phyloP scores from a whole-genome alignment of 768 basidiomycete genomes.

The Hemileccinum impolitum region DNA sequence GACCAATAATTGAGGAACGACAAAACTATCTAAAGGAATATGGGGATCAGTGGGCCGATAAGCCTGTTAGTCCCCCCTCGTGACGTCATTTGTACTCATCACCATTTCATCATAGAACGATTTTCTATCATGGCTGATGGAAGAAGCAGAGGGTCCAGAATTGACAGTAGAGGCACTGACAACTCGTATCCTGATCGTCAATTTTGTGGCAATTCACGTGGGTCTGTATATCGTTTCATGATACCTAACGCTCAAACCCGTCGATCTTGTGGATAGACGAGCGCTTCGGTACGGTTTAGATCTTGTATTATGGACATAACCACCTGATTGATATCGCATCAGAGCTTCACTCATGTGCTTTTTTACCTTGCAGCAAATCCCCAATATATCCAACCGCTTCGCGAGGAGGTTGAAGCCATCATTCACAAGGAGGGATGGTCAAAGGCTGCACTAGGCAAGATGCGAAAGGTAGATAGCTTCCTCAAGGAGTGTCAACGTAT shows the following conservation, averaged over 20 bases:
- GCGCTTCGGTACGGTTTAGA: conserved; percentile 9
- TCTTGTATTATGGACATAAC: too few species aligned
- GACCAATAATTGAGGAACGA: conserved; percentile 30
- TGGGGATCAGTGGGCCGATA: conserved; percentile 26
- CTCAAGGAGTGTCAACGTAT: conserved; percentile 35
- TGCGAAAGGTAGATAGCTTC: conserved; percentile 40
- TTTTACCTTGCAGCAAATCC: conserved; percentile 36
- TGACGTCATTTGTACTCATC: neutral
- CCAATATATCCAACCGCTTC: conserved; percentile 31
- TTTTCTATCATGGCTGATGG: conserved; percentile 31
- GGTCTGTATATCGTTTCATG: neutral
- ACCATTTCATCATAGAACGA: conserved; percentile 22
- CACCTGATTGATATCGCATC: neutral
- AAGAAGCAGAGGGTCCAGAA: conserved; percentile 19
- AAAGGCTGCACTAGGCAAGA: conserved; percentile 23
- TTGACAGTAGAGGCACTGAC: conserved; percentile 22
- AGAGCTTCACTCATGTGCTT: conserved; percentile 34
- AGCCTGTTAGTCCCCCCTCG: conserved; percentile 24
- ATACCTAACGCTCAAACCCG: neutral
- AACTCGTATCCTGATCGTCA: conserved; percentile 4
- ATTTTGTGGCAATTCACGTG: conserved; percentile 6
- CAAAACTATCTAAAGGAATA: conserved; percentile 18
- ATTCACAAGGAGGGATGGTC: conserved; percentile 28
- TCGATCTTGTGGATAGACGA: conserved; percentile 12
- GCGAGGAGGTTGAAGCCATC: conserved; percentile 35